Base-by-base conservation (phyloP, 768 basidiomycete species). In the Dentipellis sp. region DNA sequence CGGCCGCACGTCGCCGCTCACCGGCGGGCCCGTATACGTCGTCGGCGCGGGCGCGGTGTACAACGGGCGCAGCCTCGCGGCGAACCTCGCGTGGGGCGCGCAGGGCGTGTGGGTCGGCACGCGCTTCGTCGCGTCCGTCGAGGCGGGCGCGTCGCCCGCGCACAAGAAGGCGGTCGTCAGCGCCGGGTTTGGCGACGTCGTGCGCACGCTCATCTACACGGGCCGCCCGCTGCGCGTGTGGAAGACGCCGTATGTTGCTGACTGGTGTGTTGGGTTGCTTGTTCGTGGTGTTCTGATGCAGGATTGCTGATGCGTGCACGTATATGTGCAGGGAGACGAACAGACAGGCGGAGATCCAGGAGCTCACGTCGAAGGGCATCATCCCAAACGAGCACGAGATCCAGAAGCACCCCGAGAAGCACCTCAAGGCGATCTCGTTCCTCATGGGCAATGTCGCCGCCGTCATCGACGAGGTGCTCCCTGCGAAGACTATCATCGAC, bases 41-140 rank as follows among this genome's bases (percentile, higher is more conserved):
- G 29, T 29, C 29, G 29, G 29, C 29, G 29, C 29, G 29, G 29
- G 29, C 29, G 94, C 91, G 0, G 87, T 97, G 17, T 91, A 82
- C 70, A 91, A 95, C 62, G 93, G 93, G 4, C 80, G 93, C 51
- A 80, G 88, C 57, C 76, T 95, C 9, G 93, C 91, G 3, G 89
- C 94, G 14, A 91, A 94, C 64, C 70, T 97, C 54, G 76, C 84
- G 63, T 94, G 88, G 82, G 94, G 94, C 59, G 93, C 93, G 29
- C 29, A 29, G 29, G 29, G 29, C 29, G 29, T 29, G 29, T 29
- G 29, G 40, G 14, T 74, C 58, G 60, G 66, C 52, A 74, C 65
- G 65, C 81, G 93, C 48, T 94, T 95, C 65, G 92, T 94, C 22
- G 91, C 93, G 12, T 74, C 81, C 14, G 77, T 71, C 4, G 91